Base-by-base conservation (phyloP, 2,329 filamentous ascomycete genomes). In the Clarireedia paspali region DNA sequence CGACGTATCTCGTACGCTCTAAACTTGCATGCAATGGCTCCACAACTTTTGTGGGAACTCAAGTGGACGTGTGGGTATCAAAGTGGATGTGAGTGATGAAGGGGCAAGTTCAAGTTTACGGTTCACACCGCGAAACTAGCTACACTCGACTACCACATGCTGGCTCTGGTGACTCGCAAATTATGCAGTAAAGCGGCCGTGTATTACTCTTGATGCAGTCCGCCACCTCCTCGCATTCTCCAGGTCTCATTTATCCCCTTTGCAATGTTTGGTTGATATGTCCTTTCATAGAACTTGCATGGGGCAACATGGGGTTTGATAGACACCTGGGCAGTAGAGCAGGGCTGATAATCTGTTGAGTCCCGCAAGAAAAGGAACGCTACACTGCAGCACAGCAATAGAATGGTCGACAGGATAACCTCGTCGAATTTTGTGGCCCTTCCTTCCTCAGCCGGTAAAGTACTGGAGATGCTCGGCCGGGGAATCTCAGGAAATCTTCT, bases 71-170 rank as follows among this genome's bases (percentile, higher is more conserved):
- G 34, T 15, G 14, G 24, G 47, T 7, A 30, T 30, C 26, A 36
- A 50, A 23, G n/a, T 50, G 23, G 44, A n/a, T 39, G n/a, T 39
- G 27, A 27, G 15, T 39, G 51, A 53, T 47, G 51, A 48, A 48
- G 34, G 17, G 44, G 30, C 20, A 46, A 34, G 24, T 15, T 39
- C 15, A 26, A 15, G 2, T 40, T 40, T 40, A 40, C 38, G 38
- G 38, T 14, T 40, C 38, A 14, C 17, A 40, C 38, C 14, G 38
- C 38, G 38, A 40, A n/a, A 40, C 38, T 40, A 40, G 38, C 38
- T 14, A 40, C 38, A 40, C 38, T 17, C 17, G 14, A 39, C 34
- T 20, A 45, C 20, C 27, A 10, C 36, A 14, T 39, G 10, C 2
- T n/a, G 17, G 23, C n/a, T 23, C 42, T 17, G 20, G 39, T 52